Percentiles rank a stretch among this genome's conserved stretches.
These are phyloP conservation scores for Carnegiea gigantea DNA, from an alignment of 179 eudicot genomes.

Conservation along the genomic window DNA sequence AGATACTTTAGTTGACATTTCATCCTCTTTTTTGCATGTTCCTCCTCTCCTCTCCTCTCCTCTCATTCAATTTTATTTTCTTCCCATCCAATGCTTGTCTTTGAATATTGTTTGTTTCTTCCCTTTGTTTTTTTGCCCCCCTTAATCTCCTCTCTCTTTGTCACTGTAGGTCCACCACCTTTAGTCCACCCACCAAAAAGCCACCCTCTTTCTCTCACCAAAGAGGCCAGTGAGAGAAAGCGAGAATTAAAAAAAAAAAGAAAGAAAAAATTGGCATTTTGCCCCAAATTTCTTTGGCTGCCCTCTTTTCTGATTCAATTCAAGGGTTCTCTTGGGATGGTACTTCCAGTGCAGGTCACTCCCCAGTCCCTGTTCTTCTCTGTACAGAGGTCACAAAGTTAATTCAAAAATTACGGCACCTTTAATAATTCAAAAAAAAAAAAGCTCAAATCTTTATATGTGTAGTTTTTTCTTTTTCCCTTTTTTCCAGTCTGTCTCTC, in stretches of 20 bases:
- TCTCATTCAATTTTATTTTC: too few species aligned
- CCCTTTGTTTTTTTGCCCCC: not conserved
- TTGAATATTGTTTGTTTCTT: too few species aligned
- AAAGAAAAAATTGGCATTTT: too few species aligned
- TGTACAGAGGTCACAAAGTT: slow-evolving; percentile 26
- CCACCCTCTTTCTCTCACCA: not conserved
- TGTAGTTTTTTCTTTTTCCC: not conserved
- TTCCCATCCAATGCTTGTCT: too few species aligned
- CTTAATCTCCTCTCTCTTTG: not conserved
- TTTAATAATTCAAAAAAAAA: slow-evolving; percentile 30
- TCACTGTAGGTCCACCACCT: slow-evolving; percentile 19
- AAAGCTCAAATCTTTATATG: slow-evolving; percentile 28
- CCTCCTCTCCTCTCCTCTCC: too few species aligned
- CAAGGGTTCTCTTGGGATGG: not conserved
- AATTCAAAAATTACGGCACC: slow-evolving; percentile 15
- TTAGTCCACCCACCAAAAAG: slow-evolving; percentile 13
- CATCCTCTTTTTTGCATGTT: too few species aligned
- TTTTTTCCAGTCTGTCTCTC: not conserved
- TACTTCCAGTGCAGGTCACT: slow-evolving; percentile 19
- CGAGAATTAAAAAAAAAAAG: not conserved
- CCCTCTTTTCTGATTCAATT: too few species aligned
- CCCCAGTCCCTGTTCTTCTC: not conserved
- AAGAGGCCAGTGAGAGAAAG: too few species aligned
- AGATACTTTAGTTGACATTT: too few species aligned
- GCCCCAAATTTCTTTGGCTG: not conserved